These are phyloP conservation scores for Endocalyx cinctus DNA, from an alignment of 2,329 filamentous ascomycete genomes.

Conservation along the genomic window DNA sequence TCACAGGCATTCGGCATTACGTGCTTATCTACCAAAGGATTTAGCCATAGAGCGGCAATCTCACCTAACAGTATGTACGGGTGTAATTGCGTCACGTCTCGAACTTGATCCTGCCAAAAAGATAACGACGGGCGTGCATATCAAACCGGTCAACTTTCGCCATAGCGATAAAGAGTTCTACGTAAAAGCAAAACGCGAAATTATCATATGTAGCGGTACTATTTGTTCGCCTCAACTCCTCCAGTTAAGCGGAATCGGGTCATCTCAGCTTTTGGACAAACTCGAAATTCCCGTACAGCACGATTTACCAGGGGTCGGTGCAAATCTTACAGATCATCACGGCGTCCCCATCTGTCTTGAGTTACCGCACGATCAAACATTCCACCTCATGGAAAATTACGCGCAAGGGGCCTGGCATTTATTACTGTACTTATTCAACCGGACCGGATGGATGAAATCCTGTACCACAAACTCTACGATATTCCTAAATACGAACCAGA, in stretches of 20 bases:
- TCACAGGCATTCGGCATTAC: slow-evolving; percentile 6
- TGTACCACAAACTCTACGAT: slow-evolving; percentile 6
- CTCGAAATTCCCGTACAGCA: slow-evolving; percentile 3
- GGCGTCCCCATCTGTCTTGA: slow-evolving; percentile 8
- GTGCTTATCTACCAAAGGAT: slow-evolving; percentile 7
- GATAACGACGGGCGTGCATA: slow-evolving; percentile 3
- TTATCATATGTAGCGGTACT: slow-evolving; percentile 8
- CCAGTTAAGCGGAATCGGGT: slow-evolving; percentile 9
- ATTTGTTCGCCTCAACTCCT: slow-evolving; percentile 8
- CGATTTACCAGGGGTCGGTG: slow-evolving; percentile 7
- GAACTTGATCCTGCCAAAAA: slow-evolving; percentile 3
- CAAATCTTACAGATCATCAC: slow-evolving; percentile 8
- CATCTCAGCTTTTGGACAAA: neutral
- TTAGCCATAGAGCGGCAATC: slow-evolving; percentile 1
- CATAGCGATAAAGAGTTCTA: neutral
- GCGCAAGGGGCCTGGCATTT: slow-evolving; percentile 8
- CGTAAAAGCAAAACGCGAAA: slow-evolving; percentile 6
- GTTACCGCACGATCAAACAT: slow-evolving; percentile 3
- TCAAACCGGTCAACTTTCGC: slow-evolving; percentile 1
- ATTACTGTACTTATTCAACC: slow-evolving; percentile 3
- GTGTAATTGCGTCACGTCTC: slow-evolving; percentile 3
- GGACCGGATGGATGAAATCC: slow-evolving; percentile 5
- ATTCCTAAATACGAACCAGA: slow-evolving; percentile 5
- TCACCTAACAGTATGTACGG: slow-evolving; percentile 7
- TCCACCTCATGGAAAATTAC: slow-evolving; percentile 4